phyloP scores from a whole-genome alignment of 495 filamentous ascomycete genomes.

The Aspergillus ostianus region DNA sequence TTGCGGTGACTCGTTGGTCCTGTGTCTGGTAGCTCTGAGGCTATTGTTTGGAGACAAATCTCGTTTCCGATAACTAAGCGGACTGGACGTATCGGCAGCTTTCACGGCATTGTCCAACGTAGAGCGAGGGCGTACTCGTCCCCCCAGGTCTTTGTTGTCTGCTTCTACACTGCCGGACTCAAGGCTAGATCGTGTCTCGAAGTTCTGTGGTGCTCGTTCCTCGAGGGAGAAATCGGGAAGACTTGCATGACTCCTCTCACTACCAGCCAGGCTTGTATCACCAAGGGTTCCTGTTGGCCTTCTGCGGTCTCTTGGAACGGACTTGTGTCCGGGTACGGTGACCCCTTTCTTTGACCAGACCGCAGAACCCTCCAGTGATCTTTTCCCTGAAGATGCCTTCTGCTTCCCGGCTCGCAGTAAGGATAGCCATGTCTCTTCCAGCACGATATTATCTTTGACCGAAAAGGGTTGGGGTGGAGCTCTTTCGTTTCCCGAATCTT shows the following conservation, averaged over 20 bases:
- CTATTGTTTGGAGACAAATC: slow-evolving; percentile 26
- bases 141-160: slow-evolving; percentile 7
- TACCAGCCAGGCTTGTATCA: slow-evolving; percentile 28
- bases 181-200: slow-evolving; percentile 9
- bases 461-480: slow-evolving; percentile 74
- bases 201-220: slow-evolving; percentile 13
- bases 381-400: slow-evolving; percentile 27
- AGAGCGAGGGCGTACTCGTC: slow-evolving; percentile 13
- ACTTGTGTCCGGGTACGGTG: slow-evolving; percentile 43
- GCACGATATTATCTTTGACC: slow-evolving; percentile 65
- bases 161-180: slow-evolving; percentile 15
- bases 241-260: slow-evolving; percentile 23
- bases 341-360: slow-evolving; percentile 35
- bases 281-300: slow-evolving; percentile 24
- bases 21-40: slow-evolving; percentile 19
- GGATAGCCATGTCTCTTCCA: slow-evolving; percentile 70
- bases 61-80: slow-evolving; percentile 22
- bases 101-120: slow-evolving; percentile 15
- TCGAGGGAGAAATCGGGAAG: slow-evolving; percentile 19
- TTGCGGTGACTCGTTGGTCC: slow-evolving; percentile 18
- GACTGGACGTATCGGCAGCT: slow-evolving; percentile 7
- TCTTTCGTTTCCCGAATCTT: slow-evolving; percentile 47
- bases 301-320: slow-evolving; percentile 31
- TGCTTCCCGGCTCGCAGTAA: slow-evolving; percentile 44
- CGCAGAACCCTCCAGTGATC: slow-evolving; percentile 34